Base-by-base conservation (phyloP, 1,139 yeast species). In the Geotrichum carabidarum region DNA sequence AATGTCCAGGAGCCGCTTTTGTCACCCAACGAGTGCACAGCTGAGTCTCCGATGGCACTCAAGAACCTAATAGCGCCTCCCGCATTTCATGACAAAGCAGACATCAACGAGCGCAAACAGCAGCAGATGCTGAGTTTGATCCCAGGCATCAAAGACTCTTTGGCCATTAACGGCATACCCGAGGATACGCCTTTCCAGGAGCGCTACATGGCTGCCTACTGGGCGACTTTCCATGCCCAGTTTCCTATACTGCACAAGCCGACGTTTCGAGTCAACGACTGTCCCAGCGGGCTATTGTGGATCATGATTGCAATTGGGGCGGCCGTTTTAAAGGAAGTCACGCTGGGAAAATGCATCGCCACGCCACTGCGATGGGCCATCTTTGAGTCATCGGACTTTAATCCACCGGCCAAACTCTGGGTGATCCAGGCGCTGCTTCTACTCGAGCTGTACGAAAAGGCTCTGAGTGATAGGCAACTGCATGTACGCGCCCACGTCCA, bases 401-500 rank as follows among this genome's bases (percentile, higher is more conserved):
- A 75, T 57, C 80, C 83, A 1, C 69, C 69, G 1, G 81, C 84
- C 0, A 73, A 76, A 57, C 72, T 83, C 8, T 84, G 89, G 84
- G 78, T 85, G 1, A 73, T 85, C 49, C 93, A 85, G 63, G 74
- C 85, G 49, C 71, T 86, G 50, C 71, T 83, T 53, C 64, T 86
- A 54, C 68, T 85, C 37, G 91, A 85, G 63, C 77, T 80, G 64
- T 81, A 78, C 58, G 95, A 87, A 63, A 83, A 85, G 66, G 77
- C 83, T 51, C 78, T 83, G 60, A 67, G 81, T 0, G 62, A 70
- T 9, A 69, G 82, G 50, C 60, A 61, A 44, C 54, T 84, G 62
- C 94, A 86, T 64, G 94, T 86, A 66, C 68, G 95, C 48, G 87
- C 87, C 0, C 86, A 82, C 64, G 72, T 86, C 11, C 93, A 86